A percentile compares a stretch with the other conserved stretches of the same genome.
phyloP scores from a whole-genome alignment of 2,329 filamentous ascomycete genomes.

The Microdochium paspali region DNA sequence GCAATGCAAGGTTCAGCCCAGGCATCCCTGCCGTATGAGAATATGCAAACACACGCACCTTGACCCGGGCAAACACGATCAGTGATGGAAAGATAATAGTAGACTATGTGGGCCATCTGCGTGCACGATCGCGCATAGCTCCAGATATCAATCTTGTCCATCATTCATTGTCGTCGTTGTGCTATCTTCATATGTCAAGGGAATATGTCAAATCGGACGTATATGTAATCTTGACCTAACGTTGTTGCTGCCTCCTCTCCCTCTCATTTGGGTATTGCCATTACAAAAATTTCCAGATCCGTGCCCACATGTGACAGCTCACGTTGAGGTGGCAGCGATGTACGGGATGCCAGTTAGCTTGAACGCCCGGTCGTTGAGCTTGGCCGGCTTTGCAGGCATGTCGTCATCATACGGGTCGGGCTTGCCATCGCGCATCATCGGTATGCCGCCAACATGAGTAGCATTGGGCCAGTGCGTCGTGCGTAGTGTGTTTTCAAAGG shows the following conservation, averaged over 20 bases:
- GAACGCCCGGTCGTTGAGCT: constrained; percentile 28
- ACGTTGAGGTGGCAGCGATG: constrained; percentile 4
- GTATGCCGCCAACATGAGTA: constrained; percentile 10
- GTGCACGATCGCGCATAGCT: no score
- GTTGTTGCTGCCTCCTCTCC: not conserved
- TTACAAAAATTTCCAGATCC: no score
- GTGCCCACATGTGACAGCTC: no score
- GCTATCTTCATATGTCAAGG: no score
- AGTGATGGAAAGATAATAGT: no score
- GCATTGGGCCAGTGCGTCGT: constrained; percentile 34
- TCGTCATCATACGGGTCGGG: constrained; percentile 22
- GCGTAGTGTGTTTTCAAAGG: constrained; percentile 25
- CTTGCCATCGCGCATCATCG: constrained; percentile 12
- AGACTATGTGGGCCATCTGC: no score
- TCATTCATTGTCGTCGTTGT: no score
- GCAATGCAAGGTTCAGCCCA: no score
- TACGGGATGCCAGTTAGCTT: constrained; percentile 39
- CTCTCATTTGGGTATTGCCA: not conserved
- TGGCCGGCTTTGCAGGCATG: constrained; percentile 26
- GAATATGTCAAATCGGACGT: not conserved
- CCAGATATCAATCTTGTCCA: no score
- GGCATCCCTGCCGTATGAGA: no score
- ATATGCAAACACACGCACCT: no score
- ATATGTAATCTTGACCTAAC: not conserved
- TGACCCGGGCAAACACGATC: no score